Base-by-base conservation (phyloP, 306 rosid species). In the Begonia peltatifolia region DNA sequence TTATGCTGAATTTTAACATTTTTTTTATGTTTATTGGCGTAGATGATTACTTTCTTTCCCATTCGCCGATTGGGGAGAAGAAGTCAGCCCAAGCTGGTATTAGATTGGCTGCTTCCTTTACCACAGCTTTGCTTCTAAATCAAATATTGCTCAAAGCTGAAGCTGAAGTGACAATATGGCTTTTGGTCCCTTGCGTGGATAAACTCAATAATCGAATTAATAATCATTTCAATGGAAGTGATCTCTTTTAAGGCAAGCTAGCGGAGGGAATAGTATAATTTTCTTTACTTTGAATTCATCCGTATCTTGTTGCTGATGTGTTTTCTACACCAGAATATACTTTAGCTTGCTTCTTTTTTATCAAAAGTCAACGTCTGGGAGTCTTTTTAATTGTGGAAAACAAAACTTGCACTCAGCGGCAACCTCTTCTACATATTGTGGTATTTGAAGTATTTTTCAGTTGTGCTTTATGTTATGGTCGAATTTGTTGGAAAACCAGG, bases 41-140 rank as follows among this genome's bases (percentile, higher is more conserved):
- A 80, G 97, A 84, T 58, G 84, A 74, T 18, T 82, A 80, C 73
- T 84, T 84, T 67, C 69, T 79, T 64, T 77, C 87, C 43, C 81
- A 87, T 63, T 64, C 82, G 46, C 93, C 89, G 7, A 48, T 89
- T 11, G 84, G 84, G 71, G 97, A 84, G 78, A 66, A 82, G 58
- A 78, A 95, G 69, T 77, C 82, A 63, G 93, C 89, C 16, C 95
- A 88, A 76, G 55, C 71, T 58, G 95, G 84, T 43, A 65, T 88
- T 50, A 68, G 93, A 58, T 71, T 88, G 43, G 93, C 87, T 7
- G 87, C 89, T 49, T 71, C 75, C 64, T 79, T 89, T 9, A 82
- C 56, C 78, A 73, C 18, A 70, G 82, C 52, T 75, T 76, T 63
- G 46, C 68, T 17, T 63, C 89, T 13, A 57, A 68, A 52, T 41